Evolutionary conservation across 768 basidiomycete species (phyloP), one percentile per base, ranked within the genome.

Genomic region (Dentipellis fragilis): DNA sequence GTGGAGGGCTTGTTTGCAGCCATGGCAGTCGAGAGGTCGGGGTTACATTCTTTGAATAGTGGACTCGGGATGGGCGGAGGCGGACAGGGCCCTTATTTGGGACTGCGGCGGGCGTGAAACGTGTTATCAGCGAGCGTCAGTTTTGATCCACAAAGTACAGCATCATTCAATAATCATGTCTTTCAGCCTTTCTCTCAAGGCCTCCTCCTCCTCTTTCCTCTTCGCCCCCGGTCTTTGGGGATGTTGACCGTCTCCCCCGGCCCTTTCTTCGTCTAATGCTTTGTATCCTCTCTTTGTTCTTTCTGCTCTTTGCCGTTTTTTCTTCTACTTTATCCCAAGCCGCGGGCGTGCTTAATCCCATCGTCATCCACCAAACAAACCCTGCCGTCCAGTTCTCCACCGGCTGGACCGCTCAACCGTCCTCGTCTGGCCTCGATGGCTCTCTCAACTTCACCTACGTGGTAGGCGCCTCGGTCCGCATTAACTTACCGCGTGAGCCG

Each of bases 1-100:
- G 52, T 54, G 17, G 34, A 55, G 59, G 56, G 56, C 59, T 39
- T 62, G 45, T 50, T 53, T 23, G 61, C 38, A 59, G 61, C 61
- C 59, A 60, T 60, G 56, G 51, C 14, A 16, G 22, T 21, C 9
- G 23, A 42, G 40, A 42, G 14, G 8, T 9, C 40, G 19, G 40
- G 19, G 19, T 36, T 6, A 6, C 3, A 29, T 29, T 29, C 29
- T 3, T 29, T 29, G 29, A 29, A 29, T 29, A 29, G 29, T 29
- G 29, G 29, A 29, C 29, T n/a, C n/a, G n/a, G n/a, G n/a, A n/a
- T n/a, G n/a, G 29, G 29, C 29, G 29, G 29, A 29, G 29, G 29
- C 29, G 29, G 29, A 29, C 29, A 29, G 29, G 29, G 29, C 29
- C 29, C 29, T 29, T 29, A 29, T 29, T 29, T 29, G 29, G 29